Evolutionary conservation across 2,329 filamentous ascomycete species (phyloP).

Genomic region (Trichoderma arundinaceum): DNA sequence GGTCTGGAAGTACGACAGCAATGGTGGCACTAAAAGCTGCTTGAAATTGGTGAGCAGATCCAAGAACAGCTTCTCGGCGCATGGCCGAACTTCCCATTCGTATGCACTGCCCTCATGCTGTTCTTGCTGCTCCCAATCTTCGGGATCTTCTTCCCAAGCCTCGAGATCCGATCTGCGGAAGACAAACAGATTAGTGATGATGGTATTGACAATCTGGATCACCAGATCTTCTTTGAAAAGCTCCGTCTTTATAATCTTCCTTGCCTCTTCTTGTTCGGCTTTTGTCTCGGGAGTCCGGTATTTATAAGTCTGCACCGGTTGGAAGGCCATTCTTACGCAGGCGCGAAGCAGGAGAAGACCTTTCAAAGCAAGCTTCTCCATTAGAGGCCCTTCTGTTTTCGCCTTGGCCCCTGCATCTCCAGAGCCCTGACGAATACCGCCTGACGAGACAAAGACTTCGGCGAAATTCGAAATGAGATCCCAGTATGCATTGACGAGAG

Average conservation of each 20-base stretch:
- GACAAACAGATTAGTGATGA: slow-evolving; percentile 87
- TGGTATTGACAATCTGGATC: slow-evolving; percentile 78
- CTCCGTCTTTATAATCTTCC: slow-evolving; percentile 70
- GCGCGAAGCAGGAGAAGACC: slow-evolving; percentile 81
- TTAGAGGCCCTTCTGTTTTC: slow-evolving; percentile 65
- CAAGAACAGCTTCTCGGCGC: slow-evolving; percentile 90
- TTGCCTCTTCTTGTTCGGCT: slow-evolving; percentile 74
- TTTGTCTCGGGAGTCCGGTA: slow-evolving; percentile 77
- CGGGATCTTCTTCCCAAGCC: slow-evolving; percentile 91
- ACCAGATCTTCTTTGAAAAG: slow-evolving; percentile 80
- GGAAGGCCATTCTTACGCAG: slow-evolving; percentile 85
- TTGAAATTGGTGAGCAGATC: slow-evolving; percentile 92
- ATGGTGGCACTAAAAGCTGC: slow-evolving; percentile 74
- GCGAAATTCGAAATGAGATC: slow-evolving; percentile 77
- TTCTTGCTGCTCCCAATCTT: slow-evolving; percentile 93
- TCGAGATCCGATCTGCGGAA: slow-evolving; percentile 85
- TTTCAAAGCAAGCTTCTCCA: slow-evolving; percentile 82
- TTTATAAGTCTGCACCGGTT: slow-evolving; percentile 80
- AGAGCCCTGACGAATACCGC: slow-evolving; percentile 57
- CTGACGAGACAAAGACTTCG: slow-evolving; percentile 70
- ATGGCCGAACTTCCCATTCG: slow-evolving; percentile 91
- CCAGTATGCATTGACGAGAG: slow-evolving; percentile 85
- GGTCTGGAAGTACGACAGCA: slow-evolving; percentile 81
- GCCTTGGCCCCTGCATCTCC: slow-evolving; percentile 51
- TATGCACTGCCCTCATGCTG: slow-evolving; percentile 83